Conservation (phyloP, 208 protist species). For the Wallacemonas rigidus region DNA sequence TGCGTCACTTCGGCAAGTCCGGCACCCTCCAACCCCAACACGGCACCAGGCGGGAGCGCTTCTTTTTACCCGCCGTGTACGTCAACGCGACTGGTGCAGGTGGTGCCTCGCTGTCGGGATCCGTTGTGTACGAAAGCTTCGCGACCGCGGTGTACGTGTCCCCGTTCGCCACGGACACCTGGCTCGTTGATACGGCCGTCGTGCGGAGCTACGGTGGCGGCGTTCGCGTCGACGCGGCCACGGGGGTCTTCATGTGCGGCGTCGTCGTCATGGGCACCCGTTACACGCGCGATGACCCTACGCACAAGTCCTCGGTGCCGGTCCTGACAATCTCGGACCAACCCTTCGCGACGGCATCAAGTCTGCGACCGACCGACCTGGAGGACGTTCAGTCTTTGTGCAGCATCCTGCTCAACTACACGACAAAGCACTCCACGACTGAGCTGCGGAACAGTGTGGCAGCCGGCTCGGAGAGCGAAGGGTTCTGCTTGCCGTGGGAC, state of each 20-base stretch:
- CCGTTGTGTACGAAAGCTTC: conserved; percentile 32
- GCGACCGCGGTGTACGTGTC: conserved; percentile 36
- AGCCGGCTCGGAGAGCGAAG: conserved; percentile 49
- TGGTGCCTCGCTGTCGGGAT: conserved; percentile 10
- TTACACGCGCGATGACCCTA: conserved; percentile 20
- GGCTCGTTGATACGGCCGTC: conserved; percentile 35
- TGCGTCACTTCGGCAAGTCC: conserved; percentile 36
- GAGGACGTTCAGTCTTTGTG: conserved; percentile 26
- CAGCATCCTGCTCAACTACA: conserved; percentile 37
- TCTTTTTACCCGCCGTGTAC: conserved; percentile 33
- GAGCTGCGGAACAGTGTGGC: conserved; percentile 19
- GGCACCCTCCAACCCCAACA: neutral
- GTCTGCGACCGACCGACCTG: neutral
- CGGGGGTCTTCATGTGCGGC: conserved; percentile 25
- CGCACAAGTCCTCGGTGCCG: neutral
- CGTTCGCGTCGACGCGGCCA: conserved; percentile 30
- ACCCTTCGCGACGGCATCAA: neutral
- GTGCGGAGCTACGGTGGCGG: conserved; percentile 44
- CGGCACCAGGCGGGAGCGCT: conserved; percentile 14
- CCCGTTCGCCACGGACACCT: conserved; percentile 19
- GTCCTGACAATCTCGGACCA: neutral
- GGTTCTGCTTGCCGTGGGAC: conserved; percentile 39
- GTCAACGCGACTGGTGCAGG: conserved; percentile 23
- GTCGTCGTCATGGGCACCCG: conserved; percentile 36
- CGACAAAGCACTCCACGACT: neutral